Base-by-base conservation (phyloP, 768 basidiomycete species). In the Paxillus rubicundulus region DNA sequence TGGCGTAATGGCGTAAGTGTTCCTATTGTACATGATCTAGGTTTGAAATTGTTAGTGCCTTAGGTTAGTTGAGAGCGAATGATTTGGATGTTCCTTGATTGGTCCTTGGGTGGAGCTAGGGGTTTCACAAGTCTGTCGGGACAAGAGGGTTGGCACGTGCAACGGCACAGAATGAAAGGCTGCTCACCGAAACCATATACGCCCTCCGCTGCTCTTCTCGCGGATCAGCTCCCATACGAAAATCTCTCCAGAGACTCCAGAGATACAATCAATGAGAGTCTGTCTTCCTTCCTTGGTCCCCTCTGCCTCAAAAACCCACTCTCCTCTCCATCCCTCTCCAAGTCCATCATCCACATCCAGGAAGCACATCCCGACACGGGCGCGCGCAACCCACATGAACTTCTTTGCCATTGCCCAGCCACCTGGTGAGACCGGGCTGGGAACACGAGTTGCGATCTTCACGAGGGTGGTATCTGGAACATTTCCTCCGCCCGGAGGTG, bases 271-370 rank as follows among this genome's bases (percentile, higher is more conserved):
- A n/a, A 85, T 53, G 38, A 89, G 65, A 2, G 72, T 63, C 63
- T 80, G 74, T 41, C 78, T 73, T 5, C 85, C 86, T 63, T 88
- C 87, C 30, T 69, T 73, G 16, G 88, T 91, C 1, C 88, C 89
- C 49, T 88, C 86, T 1, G 81, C 84, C 67, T 91, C 86, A n/a
- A 91, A 72, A 13, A 88, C 72, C 88, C 89, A 90, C 56, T 90
- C 86, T 9, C 85, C 85, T 30, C 77, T 72, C 84, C 89, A 87
- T 5, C 83, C 85, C n/a, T 80, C 78, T 12, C 86, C 84, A 20
- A 86, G 70, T 30, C 68, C 77, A 17, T 68, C 68, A 43, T 66
- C 62, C 12, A 64, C 34, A 47, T 64, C 72, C 68, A 58, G 72
- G 63, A 65, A 70, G 56, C 63, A 64, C 67, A 61, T 61, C 32